Base-by-base conservation (phyloP, 1,139 yeast genomes). In the Meyerozyma carpophila region DNA sequence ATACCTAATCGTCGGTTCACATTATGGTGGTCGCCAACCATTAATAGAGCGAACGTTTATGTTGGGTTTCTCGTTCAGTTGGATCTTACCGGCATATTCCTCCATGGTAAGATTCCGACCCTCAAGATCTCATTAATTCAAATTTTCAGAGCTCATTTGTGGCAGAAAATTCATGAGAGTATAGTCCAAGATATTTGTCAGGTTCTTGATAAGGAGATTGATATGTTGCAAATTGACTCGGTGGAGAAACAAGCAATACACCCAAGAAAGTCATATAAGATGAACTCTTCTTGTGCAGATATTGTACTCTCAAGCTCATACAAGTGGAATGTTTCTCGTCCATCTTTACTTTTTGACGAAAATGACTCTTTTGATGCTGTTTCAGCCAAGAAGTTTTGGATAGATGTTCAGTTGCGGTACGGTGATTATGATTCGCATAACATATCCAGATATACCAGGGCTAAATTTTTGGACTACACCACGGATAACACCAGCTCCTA, bases 1-100 rank as follows among this genome's bases (percentile, higher is more conserved):
- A 93, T 94, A 56, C 99, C 99, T 4, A 94, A 94, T 61, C 84
- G 99, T 63, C 77, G 99, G 39, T 94, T 94, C 59, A 94, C 98
- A 0, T 69, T 94, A 38, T 94, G 99, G 99, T 94, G 99, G 99
- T 90, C 98, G 1, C 99, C 99, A 7, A 94, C 99, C 1, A 94
- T 94, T 53, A 94, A 94, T 56, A 79, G 99, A 53, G 98, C 98
- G 5, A 93, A 94, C 57, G 98, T 94, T 21, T 94, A 94, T 58
- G 98, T 94, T 47, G 99, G 99, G 31, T 94, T 93, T 69, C 75
- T 90, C 60, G 98, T 94, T 28, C 99, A 94, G 62, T 73, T 94
- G 38, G 99, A 94, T 66, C 72, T 94, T 56, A 94, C 99, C 0
- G 99, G 98, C 56, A 93, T 94, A 29, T 93, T 93, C 63, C 71